Base-by-base conservation (phyloP, 306 rosid genomes). In the Quercus engelmannii region DNA sequence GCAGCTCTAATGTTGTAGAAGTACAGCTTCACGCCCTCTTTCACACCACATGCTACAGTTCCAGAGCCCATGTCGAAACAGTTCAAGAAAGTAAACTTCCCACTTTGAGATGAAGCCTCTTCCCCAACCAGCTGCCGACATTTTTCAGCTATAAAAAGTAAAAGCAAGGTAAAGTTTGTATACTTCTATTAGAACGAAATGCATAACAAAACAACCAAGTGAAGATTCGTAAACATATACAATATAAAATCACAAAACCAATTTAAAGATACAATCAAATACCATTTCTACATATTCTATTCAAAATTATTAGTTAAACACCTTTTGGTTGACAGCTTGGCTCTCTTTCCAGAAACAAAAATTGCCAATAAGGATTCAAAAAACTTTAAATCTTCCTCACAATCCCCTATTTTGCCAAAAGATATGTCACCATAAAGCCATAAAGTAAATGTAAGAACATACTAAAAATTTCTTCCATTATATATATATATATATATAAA, bases 41-140 rank as follows among this genome's bases (percentile, higher is more conserved):
- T 93, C 74, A 90, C 91, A 63, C 81, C 71, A 73, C 97, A 96
- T 31, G 93, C 96, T 70, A 91, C 75, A 61, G 88, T 76, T 83
- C 98, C 98, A 38, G 86, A 75, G 26, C 86, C 67, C 90, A 93
- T 79, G 78, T 96, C 99, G 71, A 96, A 89, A 82, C 94, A 93
- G 68, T 93, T 63, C 75, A 91, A 79, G 73, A 90, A 4, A 35
- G 96, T 91, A 67, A 93, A 93, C 86, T 90, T 82, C 61, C 94
- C 97, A 63, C 94, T 93, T 67, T 89, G 87, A 46, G 98, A 93
- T 73, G 98, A 85, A 17, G 77, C 86, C 35, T 90, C 88, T 85
- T 96, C 96, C 55, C 97, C 94, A 35, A 93, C 96, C 69, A 93
- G 78, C 74, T 90, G 88, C 83, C 97, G 90, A 83, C 97, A 90